Conservation (phyloP, 2,329 filamentous ascomycete species). For the Fusarium pseudoanthophilum region DNA sequence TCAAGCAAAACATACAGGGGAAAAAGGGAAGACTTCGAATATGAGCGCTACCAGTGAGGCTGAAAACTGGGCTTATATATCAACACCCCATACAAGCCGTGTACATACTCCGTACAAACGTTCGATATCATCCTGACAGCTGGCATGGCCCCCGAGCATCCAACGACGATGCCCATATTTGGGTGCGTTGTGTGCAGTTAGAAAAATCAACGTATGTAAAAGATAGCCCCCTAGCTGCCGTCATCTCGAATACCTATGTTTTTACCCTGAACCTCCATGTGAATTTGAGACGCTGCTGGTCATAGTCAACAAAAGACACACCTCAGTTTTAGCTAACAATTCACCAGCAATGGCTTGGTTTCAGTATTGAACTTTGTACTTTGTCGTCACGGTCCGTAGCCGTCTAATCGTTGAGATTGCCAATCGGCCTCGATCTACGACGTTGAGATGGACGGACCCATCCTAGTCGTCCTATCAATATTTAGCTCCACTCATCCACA, state of each 20-base stretch:
- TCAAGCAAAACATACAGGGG: not conserved
- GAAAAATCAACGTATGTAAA: not conserved
- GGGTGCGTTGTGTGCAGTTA: not conserved
- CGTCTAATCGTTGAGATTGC: not conserved
- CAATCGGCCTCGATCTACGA: not conserved
- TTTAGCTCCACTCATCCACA: conserved; percentile 2
- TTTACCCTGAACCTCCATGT: not conserved
- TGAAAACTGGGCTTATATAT: conserved; percentile 10
- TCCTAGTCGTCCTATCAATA: not conserved
- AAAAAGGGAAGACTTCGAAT: not conserved
- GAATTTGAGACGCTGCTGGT: not conserved
- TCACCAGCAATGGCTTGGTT: not conserved
- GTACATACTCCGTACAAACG: not conserved
- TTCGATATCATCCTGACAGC: not conserved
- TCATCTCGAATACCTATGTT: not conserved
- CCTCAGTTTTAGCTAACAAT: not conserved
- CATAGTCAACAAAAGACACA: not conserved
- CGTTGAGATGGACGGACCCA: not conserved
- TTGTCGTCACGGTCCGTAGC: not conserved
- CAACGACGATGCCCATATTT: not conserved
- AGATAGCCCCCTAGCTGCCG: not conserved
- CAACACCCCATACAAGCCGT: conserved; percentile 4
- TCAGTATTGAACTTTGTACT: not conserved
- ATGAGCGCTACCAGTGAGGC: conserved; percentile 4
- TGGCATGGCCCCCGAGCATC: not conserved